A percentile compares a stretch with the other conserved stretches of the same genome.
phyloP scores from a whole-genome alignment of 1,284 basidiomycete species.

The Entoloma clypeatum region DNA sequence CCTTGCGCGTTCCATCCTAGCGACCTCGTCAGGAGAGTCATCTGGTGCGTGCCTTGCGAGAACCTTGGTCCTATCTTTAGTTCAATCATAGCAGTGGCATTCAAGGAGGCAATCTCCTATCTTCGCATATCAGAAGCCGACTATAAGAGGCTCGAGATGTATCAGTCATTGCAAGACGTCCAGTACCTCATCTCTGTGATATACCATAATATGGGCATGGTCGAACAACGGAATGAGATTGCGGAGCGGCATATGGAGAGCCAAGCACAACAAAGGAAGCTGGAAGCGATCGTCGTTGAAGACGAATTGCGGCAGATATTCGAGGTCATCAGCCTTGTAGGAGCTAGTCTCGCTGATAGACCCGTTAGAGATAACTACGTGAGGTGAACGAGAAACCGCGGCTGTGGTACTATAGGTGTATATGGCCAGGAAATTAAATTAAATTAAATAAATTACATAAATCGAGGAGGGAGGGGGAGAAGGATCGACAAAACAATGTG shows the following conservation, averaged over 20 bases:
- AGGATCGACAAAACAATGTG: too few relatives aligned
- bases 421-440: too few relatives aligned
- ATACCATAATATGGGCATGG: constrained; percentile 63
- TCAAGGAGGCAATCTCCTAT: constrained; percentile 56
- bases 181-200: constrained; percentile 67
- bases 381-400: background rate
- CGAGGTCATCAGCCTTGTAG: constrained; percentile 55
- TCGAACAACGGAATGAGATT: constrained; percentile 49
- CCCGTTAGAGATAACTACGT: constrained; percentile 19
- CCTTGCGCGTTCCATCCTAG: constrained; percentile 68
- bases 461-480: too few relatives aligned
- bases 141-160: constrained; percentile 55
- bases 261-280: constrained; percentile 35
- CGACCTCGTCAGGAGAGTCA: constrained; percentile 34
- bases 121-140: constrained; percentile 63
- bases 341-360: constrained; percentile 48
- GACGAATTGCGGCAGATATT: constrained; percentile 52
- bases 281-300: constrained; percentile 45
- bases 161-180: constrained; percentile 57
- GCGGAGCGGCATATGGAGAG: constrained; percentile 48
- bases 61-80: constrained; percentile 10
- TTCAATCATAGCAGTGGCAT: constrained; percentile 33
- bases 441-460: too few relatives aligned
- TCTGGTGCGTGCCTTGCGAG: background rate
- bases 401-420: too few relatives aligned